phyloP scores from a whole-genome alignment of 2,329 filamentous ascomycete genomes.

The Pseudocercospora fuligena region DNA sequence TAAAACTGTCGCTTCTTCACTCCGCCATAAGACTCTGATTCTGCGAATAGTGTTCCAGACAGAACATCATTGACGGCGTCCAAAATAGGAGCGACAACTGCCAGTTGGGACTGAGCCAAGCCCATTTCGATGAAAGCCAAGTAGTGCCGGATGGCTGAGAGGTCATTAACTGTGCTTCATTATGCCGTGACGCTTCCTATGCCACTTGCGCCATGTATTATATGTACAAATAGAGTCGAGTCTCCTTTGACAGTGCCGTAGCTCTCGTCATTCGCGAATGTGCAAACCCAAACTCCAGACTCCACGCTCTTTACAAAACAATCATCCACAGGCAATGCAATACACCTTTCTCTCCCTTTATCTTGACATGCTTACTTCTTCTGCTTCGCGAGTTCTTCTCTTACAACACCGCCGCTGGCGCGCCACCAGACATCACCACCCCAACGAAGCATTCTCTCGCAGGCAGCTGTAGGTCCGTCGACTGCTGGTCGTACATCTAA shows the following conservation, averaged over 20 bases:
- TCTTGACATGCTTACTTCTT: constrained; percentile 19
- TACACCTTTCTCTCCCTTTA: neutral
- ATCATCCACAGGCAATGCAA: neutral
- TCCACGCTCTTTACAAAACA: constrained; percentile 16
- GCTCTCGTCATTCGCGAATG: neutral
- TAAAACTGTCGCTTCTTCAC: no score
- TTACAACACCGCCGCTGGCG: constrained; percentile 73
- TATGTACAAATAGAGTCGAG: constrained; percentile 11
- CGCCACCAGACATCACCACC: constrained; percentile 93
- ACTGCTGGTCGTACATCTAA: constrained; percentile 91
- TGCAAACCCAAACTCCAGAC: constrained; percentile 4
- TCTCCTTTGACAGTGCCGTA: constrained; percentile 8
- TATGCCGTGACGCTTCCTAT: constrained; percentile 7
- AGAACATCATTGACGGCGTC: no score
- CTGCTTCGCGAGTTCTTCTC: constrained; percentile 49
- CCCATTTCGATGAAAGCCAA: neutral
- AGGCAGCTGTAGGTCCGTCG: constrained; percentile 76
- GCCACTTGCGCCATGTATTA: neutral
- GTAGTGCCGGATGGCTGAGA: neutral
- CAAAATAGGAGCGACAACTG: no score
- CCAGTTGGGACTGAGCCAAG: no score
- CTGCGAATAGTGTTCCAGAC: no score
- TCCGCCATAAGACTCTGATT: no score
- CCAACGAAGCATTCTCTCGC: constrained; percentile 85
- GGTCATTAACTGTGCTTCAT: constrained; percentile 15